Evolutionary conservation across 169 alveolate species (phyloP), one percentile per base, ranked within the genome.

Genomic region (Perkinsus chesapeaki): DNA sequence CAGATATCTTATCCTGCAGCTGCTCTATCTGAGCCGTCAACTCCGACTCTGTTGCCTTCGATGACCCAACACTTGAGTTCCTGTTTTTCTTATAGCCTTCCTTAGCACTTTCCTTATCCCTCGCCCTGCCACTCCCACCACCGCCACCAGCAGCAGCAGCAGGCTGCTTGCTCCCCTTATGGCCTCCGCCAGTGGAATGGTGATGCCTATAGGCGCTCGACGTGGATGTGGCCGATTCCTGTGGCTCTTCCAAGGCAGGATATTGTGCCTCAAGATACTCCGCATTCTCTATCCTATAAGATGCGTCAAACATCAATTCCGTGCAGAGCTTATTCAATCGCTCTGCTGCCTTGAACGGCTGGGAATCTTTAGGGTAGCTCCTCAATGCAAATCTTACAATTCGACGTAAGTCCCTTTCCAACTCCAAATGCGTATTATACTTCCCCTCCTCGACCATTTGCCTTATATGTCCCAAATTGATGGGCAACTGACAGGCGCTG

Each of bases 21-120:
- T 60, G 82, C 82, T 60, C 82, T 60, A 60, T 60, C 82, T 60
- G 82, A 34, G 82, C 82, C 82, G 82, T 60, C 82, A 60, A 60
- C 82, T 60, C 82, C 82, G 82, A 60, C 82, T 60, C 82, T 9
- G 82, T 5, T 23, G 82, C 31, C 82, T 60, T 60, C 31, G 82
- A 60, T 23, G 37, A 27, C 27, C 27, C 72, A 60, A 27, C 82
- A 23, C 82, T 23, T 7, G 82, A 60, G 27, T 5, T 60, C 31
- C 23, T 60, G 82, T 34, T 23, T 16, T 23, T 60, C 31, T 60
- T 60, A 7, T 34, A 34, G 3, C 37, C 3, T 23, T 60, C 82
- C 82, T 60, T 60, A 60, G 23, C 12, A 16, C 82, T 60, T 34
- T 23, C 82, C 82, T 60, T 23, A 60, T 60, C 82, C 31, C 27